phyloP scores from a whole-genome alignment of 805 yeast genomes.

The Grigorovia humatica region DNA sequence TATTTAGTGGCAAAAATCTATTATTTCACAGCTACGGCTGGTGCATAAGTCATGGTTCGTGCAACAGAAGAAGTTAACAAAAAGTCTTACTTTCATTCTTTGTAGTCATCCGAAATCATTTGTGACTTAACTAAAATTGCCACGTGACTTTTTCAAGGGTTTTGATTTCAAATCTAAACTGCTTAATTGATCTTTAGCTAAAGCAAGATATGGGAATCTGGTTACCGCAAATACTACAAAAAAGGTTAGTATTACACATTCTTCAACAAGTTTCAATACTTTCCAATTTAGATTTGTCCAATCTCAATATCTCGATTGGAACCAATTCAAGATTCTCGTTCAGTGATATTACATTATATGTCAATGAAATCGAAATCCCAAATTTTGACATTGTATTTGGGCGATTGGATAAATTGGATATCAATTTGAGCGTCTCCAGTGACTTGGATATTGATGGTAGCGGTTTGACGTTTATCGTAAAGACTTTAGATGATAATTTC shows the following conservation, averaged over 20 bases:
- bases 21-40: too few species aligned
- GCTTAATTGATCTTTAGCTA: neutral
- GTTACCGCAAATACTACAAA: constrained; percentile 81
- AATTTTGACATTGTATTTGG: constrained; percentile 58
- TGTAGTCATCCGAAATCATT: too few species aligned
- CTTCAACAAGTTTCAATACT: constrained; percentile 73
- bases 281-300: constrained; percentile 71
- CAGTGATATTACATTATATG: constrained; percentile 58
- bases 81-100: too few species aligned
- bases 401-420: constrained; percentile 40
- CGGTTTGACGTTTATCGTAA: constrained; percentile 38
- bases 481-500: neutral
- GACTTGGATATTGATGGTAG: constrained; percentile 55
- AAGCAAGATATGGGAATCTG: constrained; percentile 31
- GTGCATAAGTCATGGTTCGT: too few species aligned
- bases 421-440: constrained; percentile 56
- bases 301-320: constrained; percentile 70
- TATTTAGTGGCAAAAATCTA: too few species aligned
- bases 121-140: too few species aligned
- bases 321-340: constrained; percentile 40
- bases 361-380: constrained; percentile 58
- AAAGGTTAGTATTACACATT: constrained; percentile 67
- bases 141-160: neutral
- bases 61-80: too few species aligned
- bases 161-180: neutral